phyloP scores from a whole-genome alignment of 2,329 filamentous ascomycete genomes.

The Sclerotinia trifoliorum region DNA sequence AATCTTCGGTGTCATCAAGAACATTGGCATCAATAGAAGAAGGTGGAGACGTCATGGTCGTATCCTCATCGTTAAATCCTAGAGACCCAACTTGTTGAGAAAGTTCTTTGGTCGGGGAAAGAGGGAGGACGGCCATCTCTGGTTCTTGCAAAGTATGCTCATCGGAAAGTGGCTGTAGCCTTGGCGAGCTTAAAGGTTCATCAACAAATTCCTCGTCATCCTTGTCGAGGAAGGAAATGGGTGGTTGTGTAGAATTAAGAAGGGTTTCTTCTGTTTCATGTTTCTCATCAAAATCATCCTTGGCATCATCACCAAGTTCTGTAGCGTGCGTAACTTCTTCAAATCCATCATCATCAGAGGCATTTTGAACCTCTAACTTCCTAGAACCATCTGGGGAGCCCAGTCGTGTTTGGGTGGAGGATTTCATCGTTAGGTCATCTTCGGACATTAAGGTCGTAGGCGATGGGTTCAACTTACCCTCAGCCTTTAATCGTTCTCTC shows the following conservation, averaged over 20 bases:
- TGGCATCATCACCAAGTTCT: slow-evolving; percentile 70
- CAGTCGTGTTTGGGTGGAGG: slow-evolving; percentile 47
- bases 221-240: slow-evolving; percentile 51
- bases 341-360: slow-evolving; percentile 85
- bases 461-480: slow-evolving; percentile 64
- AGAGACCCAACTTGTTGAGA: slow-evolving; percentile 37
- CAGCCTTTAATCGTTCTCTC: slow-evolving; percentile 72
- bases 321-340: slow-evolving; percentile 76
- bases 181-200: slow-evolving; percentile 69
- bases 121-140: slow-evolving; percentile 55
- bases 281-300: slow-evolving; percentile 65
- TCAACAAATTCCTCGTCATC: slow-evolving; percentile 76
- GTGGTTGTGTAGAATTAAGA: slow-evolving; percentile 38
- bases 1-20: slow-evolving; percentile 25
- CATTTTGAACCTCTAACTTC: slow-evolving; percentile 74
- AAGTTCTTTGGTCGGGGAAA: slow-evolving; percentile 53
- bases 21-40: slow-evolving; percentile 27
- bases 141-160: slow-evolving; percentile 53
- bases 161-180: slow-evolving; percentile 60
- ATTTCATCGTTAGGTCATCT: slow-evolving; percentile 63
- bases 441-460: slow-evolving; percentile 47
- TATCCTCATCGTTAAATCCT: slow-evolving; percentile 34
- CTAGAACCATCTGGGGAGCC: slow-evolving; percentile 64
- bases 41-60: slow-evolving; percentile 33
- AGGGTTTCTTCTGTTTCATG: slow-evolving; percentile 52